Evolutionary conservation across 768 basidiomycete genomes (phyloP).

Genomic region (Arthromyces matolae): DNA sequence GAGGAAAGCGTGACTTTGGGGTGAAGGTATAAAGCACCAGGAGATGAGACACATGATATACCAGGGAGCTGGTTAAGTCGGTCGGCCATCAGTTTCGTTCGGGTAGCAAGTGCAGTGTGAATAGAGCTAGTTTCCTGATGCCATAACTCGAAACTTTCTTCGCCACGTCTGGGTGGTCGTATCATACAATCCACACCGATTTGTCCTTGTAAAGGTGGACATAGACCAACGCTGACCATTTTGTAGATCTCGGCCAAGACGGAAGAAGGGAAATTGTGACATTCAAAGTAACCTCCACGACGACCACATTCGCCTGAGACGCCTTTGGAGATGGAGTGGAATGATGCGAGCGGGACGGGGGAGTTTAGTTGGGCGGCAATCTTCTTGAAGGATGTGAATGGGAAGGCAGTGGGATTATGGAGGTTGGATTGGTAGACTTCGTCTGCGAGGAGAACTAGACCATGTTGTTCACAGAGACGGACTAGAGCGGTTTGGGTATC

Average conservation of each 20-base stretch:
- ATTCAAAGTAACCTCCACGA: slow-evolving; percentile 96
- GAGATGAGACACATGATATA: slow-evolving; percentile 85
- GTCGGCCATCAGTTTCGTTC: slow-evolving; percentile 69
- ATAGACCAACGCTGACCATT: slow-evolving; percentile 88
- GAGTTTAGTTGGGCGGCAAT: slow-evolving; percentile 64
- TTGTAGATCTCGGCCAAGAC: slow-evolving; percentile 90
- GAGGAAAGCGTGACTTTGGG: slow-evolving; percentile 75
- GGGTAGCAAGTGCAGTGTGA: slow-evolving; percentile 66
- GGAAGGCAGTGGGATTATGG: slow-evolving; percentile 59
- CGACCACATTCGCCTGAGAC: slow-evolving; percentile 95
- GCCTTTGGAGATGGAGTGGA: slow-evolving; percentile 98
- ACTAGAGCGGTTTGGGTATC: slow-evolving; percentile 72
- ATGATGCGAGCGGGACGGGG: slow-evolving; percentile 83
- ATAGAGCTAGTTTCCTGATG: slow-evolving; percentile 79
- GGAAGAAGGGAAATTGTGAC: slow-evolving; percentile 73
- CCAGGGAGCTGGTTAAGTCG: slow-evolving; percentile 82
- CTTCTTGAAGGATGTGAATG: slow-evolving; percentile 95
- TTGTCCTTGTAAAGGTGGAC: slow-evolving; percentile 88
- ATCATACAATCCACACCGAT: slow-evolving; percentile 93
- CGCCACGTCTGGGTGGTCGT: slow-evolving; percentile 75
- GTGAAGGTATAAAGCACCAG: slow-evolving; percentile 93
- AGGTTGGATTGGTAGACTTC: slow-evolving; percentile 98
- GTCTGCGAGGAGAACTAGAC: slow-evolving; percentile 89
- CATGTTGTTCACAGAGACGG: slow-evolving; percentile 79
- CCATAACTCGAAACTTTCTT: slow-evolving; percentile 76